Conservation (phyloP, 1,284 basidiomycete species). For the Irpex rosettiformis region DNA sequence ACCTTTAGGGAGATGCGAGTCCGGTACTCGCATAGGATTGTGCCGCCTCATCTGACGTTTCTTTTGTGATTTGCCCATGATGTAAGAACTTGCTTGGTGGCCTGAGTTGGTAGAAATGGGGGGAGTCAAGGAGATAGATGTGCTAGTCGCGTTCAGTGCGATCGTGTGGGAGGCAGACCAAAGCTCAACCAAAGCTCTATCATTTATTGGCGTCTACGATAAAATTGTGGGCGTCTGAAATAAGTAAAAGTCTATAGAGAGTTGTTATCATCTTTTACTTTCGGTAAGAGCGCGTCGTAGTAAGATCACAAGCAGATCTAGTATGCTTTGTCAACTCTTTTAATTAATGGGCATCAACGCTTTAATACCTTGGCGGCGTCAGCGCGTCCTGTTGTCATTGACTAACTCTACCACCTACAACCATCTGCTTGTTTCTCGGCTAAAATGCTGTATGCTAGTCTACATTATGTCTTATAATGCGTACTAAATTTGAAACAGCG, state of each 20-base stretch:
- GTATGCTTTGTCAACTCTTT: neutral
- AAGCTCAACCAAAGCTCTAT: neutral
- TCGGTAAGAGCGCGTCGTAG: neutral
- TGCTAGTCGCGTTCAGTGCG: neutral
- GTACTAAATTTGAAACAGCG: slow-evolving; percentile 28
- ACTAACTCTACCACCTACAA: neutral
- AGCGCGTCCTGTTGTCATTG: neutral
- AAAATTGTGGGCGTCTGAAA: neutral
- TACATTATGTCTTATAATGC: neutral
- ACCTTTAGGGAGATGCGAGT: slow-evolving; percentile 82
- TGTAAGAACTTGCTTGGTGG: too few species aligned
- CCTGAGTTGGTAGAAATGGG: too few species aligned
- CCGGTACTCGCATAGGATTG: slow-evolving; percentile 89
- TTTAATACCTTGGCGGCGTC: neutral
- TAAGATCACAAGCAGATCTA: neutral
- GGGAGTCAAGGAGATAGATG: neutral
- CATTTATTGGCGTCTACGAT: neutral
- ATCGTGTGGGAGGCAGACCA: neutral
- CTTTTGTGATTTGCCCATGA: slow-evolving; percentile 89
- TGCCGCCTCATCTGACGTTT: slow-evolving; percentile 77
- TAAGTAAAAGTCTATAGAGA: neutral
- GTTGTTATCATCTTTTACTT: neutral
- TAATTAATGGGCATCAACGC: too few species aligned
- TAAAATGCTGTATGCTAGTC: neutral
- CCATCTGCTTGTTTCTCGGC: neutral